Conservation (phyloP, 441 rosid genomes). For the Kokia cookei region DNA sequence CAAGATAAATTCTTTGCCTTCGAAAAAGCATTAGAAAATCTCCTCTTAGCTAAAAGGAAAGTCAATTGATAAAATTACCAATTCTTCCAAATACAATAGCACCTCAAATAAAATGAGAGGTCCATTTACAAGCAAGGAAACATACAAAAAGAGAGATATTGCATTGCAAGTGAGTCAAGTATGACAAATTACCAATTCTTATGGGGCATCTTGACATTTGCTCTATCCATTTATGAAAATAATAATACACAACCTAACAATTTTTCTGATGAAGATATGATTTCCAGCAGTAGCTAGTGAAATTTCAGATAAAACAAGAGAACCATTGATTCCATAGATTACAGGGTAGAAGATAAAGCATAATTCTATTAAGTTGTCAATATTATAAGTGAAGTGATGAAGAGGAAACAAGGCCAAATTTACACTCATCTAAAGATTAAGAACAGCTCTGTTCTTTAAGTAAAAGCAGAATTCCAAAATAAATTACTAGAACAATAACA, state of each 20-base stretch:
- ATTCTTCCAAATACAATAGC: background rate
- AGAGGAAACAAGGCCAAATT: background rate
- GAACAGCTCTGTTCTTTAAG: background rate
- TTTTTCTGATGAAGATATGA: background rate
- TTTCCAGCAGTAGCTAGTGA: background rate
- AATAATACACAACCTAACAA: background rate
- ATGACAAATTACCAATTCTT: background rate
- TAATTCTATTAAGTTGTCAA: background rate
- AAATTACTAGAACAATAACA: too few species aligned
- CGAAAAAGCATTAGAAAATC: background rate
- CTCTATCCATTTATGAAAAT: background rate
- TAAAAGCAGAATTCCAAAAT: background rate
- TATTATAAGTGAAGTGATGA: background rate
- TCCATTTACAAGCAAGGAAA: background rate
- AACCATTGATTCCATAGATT: background rate
- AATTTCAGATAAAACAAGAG: background rate
- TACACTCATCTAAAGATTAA: background rate
- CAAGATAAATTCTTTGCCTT: background rate
- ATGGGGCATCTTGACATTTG: background rate
- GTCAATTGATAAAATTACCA: background rate
- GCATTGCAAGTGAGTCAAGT: background rate
- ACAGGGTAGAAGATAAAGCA: background rate
- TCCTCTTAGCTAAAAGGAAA: background rate
- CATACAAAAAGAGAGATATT: background rate
- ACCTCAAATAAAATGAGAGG: background rate